Evolutionary conservation across 805 yeast genomes (phyloP), one percentile per base, ranked within the genome.

Genomic region (Grigorovia humatica): DNA sequence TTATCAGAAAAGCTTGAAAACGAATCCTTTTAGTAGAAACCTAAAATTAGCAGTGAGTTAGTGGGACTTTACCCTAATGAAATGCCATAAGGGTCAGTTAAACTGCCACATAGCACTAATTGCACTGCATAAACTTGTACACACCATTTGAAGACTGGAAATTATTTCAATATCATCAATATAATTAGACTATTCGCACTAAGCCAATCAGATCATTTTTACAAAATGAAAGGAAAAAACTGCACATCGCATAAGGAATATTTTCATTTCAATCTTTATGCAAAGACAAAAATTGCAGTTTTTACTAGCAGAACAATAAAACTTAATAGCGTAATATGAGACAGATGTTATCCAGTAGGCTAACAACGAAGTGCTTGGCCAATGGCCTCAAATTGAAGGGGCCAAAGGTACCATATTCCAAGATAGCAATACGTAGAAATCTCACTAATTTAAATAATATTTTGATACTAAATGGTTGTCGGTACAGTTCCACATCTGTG

Each of bases 401-500:
- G 11, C 2, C 44, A 17, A 42, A 18, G 5, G 18, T 19, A 18
- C 8, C 18, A 42, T 42, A 17, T 13, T 19, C 27, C 15, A 3
- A 42, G 15, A 6, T 42, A 18, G 6, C 23, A 18, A 18, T 9
- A 42, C 23, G 12, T 18, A 19, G 18, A 17, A 17, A 17, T 32
- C 11, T 13, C 15, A 32, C 38, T 32, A 11, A 32, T 32, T 32
- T 32, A 9, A 32, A 32, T 18, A 19, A 18, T 38, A 38, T n/a
- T n/a, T 23, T 42, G 18, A 42, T 42, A 4, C 17, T 19, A 41
- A 27, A 43, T 29, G 43, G 43, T 11, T 44, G 48, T 47, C 70
- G 74, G 58, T 65, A 57, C 56, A 67, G 70, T 54, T 68, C 75
- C 43, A 74, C 74, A 55, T 70, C 66, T 48, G 95, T 91, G 50